Evolutionary conservation across 2,329 filamentous ascomycete genomes (phyloP), one percentile per base, ranked within the genome.

Genomic region (Colletotrichum navitas): DNA sequence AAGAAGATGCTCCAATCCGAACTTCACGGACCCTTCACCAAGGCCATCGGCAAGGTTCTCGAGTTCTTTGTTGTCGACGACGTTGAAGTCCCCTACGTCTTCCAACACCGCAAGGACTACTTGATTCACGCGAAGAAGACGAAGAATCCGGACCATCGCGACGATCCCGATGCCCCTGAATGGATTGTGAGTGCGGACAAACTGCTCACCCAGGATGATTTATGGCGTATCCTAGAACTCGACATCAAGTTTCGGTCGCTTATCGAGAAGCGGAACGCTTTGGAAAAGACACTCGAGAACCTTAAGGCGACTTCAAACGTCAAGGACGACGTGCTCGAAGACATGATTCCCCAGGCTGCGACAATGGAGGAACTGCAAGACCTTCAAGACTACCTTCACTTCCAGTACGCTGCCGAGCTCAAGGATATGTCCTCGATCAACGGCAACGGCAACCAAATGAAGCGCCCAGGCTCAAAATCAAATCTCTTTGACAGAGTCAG

Each of bases 61-160:
- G 94, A 98, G 77, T 98, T 98, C 79, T 94, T 99, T 82, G 94
- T 97, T 62, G 90, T 95, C 5, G 95, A 98, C 74, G 94, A 97
- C 76, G 94, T 95, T 76, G 96, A 99, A 81, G 94, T 98, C 1
- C 95, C 96, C 0, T 99, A 97, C 80, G 96, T 99, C 76, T 98
- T 98, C 81, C 95, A 98, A 80, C 96, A 99, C 79, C 94, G 96
- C 73, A 97, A 98, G 81, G 96, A 99, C 80, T 99, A 98, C 79
- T 88, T 99, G 54, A 97, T 99, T 68, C 94, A 98, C 78, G 93
- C 93, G 32, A 92, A 91, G 75, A 94, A 93, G 78, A 87, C 88
- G 8, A 83, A 86, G 66, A 87, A 90, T 84, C 79, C 90, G 78
- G 81, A 86, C 36, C 80, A 89, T 74, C 86, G 88, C 21, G 87